Conservation (phyloP, 495 filamentous ascomycete genomes). For the Monascus purpureus region DNA sequence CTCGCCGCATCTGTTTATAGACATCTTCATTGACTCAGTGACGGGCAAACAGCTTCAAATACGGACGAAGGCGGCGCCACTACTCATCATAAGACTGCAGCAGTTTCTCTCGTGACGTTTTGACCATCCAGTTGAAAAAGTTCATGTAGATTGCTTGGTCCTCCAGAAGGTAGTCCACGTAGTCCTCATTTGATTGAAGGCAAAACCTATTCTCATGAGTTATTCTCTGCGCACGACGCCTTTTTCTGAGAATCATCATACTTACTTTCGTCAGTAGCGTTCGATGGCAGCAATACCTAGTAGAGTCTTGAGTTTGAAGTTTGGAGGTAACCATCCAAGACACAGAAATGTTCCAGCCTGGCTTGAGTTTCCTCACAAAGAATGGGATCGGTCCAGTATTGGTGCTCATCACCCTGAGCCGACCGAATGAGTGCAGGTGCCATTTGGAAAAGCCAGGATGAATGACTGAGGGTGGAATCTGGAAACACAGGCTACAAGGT, state of each 20-base stretch:
- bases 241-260: constrained; percentile 1
- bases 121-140: constrained; percentile 20
- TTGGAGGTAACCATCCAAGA: constrained; percentile 17
- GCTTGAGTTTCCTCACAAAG: constrained; percentile 18
- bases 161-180: constrained; percentile 13
- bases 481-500: neutral
- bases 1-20: constrained; percentile 12
- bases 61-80: constrained; percentile 13
- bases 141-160: constrained; percentile 17
- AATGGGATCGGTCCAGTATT: constrained; percentile 20
- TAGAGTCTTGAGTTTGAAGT: constrained; percentile 16
- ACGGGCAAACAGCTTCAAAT: constrained; percentile 13
- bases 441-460: constrained; percentile 3
- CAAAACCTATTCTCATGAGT: constrained; percentile 14
- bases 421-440: constrained; percentile 5
- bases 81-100: constrained; percentile 19
- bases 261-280: constrained; percentile 15
- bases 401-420: constrained; percentile 11
- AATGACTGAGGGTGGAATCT: constrained; percentile 1
- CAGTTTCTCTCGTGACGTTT: constrained; percentile 11
- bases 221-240: too few species aligned
- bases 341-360: constrained; percentile 15
- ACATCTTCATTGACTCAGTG: constrained; percentile 7
- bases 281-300: constrained; percentile 12
- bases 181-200: constrained; percentile 15